Base-by-base conservation (phyloP, 1,284 basidiomycete genomes). In the Leccinum griseonigrum region DNA sequence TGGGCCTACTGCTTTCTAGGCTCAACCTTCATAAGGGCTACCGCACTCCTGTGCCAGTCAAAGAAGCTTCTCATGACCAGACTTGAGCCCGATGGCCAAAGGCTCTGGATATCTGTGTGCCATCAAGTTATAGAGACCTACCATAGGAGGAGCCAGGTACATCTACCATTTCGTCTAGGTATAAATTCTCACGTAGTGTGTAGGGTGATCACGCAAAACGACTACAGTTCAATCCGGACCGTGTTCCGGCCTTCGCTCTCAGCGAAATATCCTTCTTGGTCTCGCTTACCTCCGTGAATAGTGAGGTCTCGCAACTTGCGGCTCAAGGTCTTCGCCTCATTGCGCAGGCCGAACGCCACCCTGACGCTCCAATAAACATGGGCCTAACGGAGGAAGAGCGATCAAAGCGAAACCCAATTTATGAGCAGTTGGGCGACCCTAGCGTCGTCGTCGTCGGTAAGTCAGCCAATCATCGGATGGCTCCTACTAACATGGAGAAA, bases 391-490 rank as follows among this genome's bases (percentile, higher is more conserved):
- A 87, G 54, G 88, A 89, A 54, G 85, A 88, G 67, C 75, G 81
- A 29, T 81, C 83, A 7, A 87, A 87, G 64, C 82, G 90, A 13
- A 85, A 87, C 69, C 83, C 86, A 2, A 82, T 91, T 50, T 92
- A 91, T 65, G 89, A 91, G 58, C 85, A 90, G 67, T 76, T 93
- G 16, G 91, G 91, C 13, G 90, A 91, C 70, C 88, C 88, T 1
- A 84, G 84, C 58, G 79, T 88, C 9, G 74, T 85, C 38, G 77
- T 90, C 38, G 82, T 90, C 58, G 91, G 90, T 90, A 63, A 57
- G 85, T 79, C 28, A 31, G 36, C 1, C n/a, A 3, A 54, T 40
- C 10, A 11, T 5, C 43, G 16, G 28, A 18, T 34, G 36, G 10
- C 13, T 10, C 31, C 5, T 31, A 52, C 48, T 71, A 34, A 71